Evolutionary conservation across 805 yeast species (phyloP), one percentile per base, ranked within the genome.

Genomic region (Yarrowia sp.): DNA sequence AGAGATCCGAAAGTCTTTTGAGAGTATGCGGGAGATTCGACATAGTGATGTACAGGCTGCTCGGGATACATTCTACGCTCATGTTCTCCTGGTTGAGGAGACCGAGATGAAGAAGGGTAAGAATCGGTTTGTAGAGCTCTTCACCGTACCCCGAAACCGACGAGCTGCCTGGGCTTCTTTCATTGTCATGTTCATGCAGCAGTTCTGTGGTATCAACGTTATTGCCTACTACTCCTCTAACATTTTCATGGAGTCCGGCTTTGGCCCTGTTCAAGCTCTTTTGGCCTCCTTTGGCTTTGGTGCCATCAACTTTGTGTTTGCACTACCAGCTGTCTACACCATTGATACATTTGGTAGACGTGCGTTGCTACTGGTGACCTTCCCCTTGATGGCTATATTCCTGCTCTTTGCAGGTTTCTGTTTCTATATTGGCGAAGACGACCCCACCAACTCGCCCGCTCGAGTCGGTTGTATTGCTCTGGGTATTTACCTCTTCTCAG

Each of bases 251-350:
- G 81, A 85, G 65, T 84, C 92, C 22, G 88, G 88, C 44, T 86
- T 87, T 75, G 75, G 82, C 38, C 84, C 82, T 67, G 79, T 82
- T 67, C 80, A 83, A 66, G 86, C 96, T 0, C 76, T 90, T 72
- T 77, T 88, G 69, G 96, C 96, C 0, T 89, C 96, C 1, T 83
- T 92, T 85, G 96, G 96, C 2, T 90, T 88, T 70, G 96, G 96
- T 73, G 83, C 87, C 80, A 77, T 90, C 69, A 89, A 89, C 76
- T 89, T 88, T 74, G 74, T 87, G n/a, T 89, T 90, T 76, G 95
- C 96, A 8, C 73, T 90, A 49, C 96, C 96, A 2, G 96, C 96
- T 0, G 82, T 90, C 68, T 85, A 82, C 75, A 84, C 92, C 54
- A 90, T 90, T 72, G 96, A 90, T 73, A 82, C 81, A 30, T 87